These are phyloP conservation scores for Vigna radiata DNA, from an alignment of 306 rosid genomes.

Conservation along the genomic window DNA sequence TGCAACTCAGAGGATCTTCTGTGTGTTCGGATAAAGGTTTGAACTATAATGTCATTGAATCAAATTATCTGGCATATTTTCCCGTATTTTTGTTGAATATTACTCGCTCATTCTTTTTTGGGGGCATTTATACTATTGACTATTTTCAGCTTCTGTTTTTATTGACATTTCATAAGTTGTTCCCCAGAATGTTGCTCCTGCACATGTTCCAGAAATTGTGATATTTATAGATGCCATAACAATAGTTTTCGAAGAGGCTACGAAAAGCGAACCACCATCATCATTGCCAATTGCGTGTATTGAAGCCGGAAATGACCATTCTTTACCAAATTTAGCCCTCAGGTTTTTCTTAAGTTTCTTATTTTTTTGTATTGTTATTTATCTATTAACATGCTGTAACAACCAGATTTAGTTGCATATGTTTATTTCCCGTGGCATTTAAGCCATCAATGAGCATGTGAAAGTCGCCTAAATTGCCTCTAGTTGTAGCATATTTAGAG, in stretches of 20 bases:
- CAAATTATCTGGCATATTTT: slow-evolving; percentile 27
- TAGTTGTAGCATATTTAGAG: no score
- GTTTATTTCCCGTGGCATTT: slow-evolving; percentile 8
- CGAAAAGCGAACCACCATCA: slow-evolving; percentile 73
- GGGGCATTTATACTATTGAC: slow-evolving; percentile 1
- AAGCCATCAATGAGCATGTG: not conserved
- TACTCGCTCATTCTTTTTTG: not conserved
- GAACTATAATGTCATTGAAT: slow-evolving; percentile 43
- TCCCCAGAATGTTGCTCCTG: slow-evolving; percentile 90
- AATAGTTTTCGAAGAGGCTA: slow-evolving; percentile 88
- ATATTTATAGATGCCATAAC: slow-evolving; percentile 90
- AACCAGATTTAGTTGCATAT: slow-evolving; percentile 8
- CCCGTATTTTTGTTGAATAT: not conserved
- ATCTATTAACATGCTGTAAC: slow-evolving; percentile 16
- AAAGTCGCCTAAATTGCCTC: no score
- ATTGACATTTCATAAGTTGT: slow-evolving; percentile 40
- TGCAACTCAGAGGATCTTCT: slow-evolving; percentile 96
- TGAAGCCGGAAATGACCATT: slow-evolving; percentile 88
- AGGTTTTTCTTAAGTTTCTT: slow-evolving; percentile 61
- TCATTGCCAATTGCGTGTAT: slow-evolving; percentile 84
- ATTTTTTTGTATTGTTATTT: slow-evolving; percentile 20
- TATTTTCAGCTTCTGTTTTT: slow-evolving; percentile 22
- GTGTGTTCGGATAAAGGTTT: slow-evolving; percentile 94
- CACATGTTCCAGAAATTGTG: slow-evolving; percentile 79
- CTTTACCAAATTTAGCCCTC: slow-evolving; percentile 88